These are phyloP conservation scores for Phytopythium cucurbitacearum DNA, from an alignment of 352 stramenopile species.

Conservation along the genomic window DNA sequence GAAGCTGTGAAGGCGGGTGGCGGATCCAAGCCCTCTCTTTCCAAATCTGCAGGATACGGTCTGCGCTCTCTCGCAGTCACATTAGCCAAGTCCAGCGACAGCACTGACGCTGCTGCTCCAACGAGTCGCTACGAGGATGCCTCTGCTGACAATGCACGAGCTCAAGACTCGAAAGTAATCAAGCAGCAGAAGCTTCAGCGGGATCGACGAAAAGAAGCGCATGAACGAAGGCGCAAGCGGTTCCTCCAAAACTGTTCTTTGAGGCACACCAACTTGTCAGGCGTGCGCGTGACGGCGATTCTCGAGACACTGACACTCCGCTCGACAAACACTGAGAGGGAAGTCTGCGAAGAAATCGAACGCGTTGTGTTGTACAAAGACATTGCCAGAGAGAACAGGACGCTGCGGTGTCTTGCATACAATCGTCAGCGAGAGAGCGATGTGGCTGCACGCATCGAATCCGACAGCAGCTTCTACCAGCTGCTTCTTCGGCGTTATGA, in stretches of 20 bases:
- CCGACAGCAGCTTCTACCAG: slow-evolving; percentile 48
- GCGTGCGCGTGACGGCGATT: slow-evolving; percentile 18
- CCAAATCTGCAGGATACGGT: slow-evolving; percentile 61
- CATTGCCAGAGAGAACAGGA: slow-evolving; percentile 55
- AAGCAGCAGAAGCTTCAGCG: slow-evolving; percentile 46
- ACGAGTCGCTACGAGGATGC: slow-evolving; percentile 17
- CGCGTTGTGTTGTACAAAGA: slow-evolving; percentile 67
- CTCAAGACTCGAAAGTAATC: slow-evolving; percentile 22
- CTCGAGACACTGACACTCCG: slow-evolving; percentile 45
- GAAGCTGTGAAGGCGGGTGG: not conserved
- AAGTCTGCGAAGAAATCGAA: slow-evolving; percentile 28
- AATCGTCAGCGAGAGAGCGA: slow-evolving; percentile 43
- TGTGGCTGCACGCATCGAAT: slow-evolving; percentile 31
- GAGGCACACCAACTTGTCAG: slow-evolving; percentile 22
- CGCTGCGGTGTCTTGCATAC: slow-evolving; percentile 44
- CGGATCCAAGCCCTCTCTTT: slow-evolving; percentile 13
- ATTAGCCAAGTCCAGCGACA: slow-evolving; percentile 22
- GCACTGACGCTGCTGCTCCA: slow-evolving; percentile 21
- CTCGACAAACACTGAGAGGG: slow-evolving; percentile 42
- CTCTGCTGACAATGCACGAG: slow-evolving; percentile 19
- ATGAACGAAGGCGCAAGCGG: slow-evolving; percentile 46
- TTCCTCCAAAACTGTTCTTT: slow-evolving; percentile 56
- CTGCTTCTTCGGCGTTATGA: slow-evolving; percentile 58
- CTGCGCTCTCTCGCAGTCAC: slow-evolving; percentile 55
- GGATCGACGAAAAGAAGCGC: slow-evolving; percentile 45